Conservation (phyloP, 345 rosid genomes). For the Physaria fendleri region DNA sequence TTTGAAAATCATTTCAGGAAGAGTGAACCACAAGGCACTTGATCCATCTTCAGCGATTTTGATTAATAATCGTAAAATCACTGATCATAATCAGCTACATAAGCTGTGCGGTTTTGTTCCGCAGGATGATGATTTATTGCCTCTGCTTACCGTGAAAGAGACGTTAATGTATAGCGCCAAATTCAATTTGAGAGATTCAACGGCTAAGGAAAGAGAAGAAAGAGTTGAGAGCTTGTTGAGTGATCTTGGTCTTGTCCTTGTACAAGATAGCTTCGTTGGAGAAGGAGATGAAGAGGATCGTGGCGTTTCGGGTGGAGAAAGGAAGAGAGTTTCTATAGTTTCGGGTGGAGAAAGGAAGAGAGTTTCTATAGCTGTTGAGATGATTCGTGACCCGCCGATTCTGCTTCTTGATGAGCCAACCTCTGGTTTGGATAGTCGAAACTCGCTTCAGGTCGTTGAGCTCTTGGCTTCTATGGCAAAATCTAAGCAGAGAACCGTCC, state of each 20-base stretch:
- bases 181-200: constrained; percentile 55
- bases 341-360: constrained; percentile 82
- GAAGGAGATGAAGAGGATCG: constrained; percentile 64
- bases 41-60: constrained; percentile 40
- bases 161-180: constrained; percentile 72
- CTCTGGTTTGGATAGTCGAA: constrained; percentile 78
- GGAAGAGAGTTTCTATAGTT: no score
- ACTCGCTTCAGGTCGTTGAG: constrained; percentile 80
- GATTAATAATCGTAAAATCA: constrained; percentile 36
- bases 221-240: constrained; percentile 59
- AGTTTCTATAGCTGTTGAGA: constrained; percentile 78
- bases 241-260: constrained; percentile 55
- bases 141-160: constrained; percentile 79
- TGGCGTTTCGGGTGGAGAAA: constrained; percentile 80
- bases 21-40: constrained; percentile 48
- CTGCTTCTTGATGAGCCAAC: constrained; percentile 88
- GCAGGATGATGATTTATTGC: constrained; percentile 74
- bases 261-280: constrained; percentile 47
- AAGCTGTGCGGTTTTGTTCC: constrained; percentile 78
- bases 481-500: constrained; percentile 48
- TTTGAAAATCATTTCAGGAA: constrained; percentile 61
- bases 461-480: constrained; percentile 67
- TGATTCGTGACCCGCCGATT: constrained; percentile 74
- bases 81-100: constrained; percentile 43
- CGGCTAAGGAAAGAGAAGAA: constrained; percentile 43